phyloP scores from a whole-genome alignment of 164 flowering plant species.

The Taxillus chinensis region DNA sequence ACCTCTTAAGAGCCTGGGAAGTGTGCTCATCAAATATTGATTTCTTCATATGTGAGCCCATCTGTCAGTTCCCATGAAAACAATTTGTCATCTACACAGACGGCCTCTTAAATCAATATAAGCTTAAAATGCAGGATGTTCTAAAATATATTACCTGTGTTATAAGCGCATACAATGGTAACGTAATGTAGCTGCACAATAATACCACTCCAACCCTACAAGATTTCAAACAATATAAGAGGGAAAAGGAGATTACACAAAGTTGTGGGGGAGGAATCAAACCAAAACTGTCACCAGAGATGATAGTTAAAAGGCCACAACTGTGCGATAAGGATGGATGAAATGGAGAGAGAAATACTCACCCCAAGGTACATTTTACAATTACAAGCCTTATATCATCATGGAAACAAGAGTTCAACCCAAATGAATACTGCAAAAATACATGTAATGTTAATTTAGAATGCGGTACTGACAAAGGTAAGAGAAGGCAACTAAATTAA shows the following conservation, averaged over 20 bases:
- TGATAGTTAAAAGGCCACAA: not conserved
- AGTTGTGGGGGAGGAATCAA: not conserved
- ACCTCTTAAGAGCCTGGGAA: constrained; percentile 2
- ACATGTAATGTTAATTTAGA: too few species aligned
- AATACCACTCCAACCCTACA: constrained; percentile 3
- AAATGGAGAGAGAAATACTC: not conserved
- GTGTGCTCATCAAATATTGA: constrained; percentile 1
- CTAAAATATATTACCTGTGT: not conserved
- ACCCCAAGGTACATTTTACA: not conserved
- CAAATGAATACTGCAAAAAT: constrained; percentile 6
- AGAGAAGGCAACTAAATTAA: not conserved
- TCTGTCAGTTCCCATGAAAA: not conserved
- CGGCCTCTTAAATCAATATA: too few species aligned
- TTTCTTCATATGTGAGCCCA: constrained; percentile 5
- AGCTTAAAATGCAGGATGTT: too few species aligned
- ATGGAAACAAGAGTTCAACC: constrained; percentile 2
- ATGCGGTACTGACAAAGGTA: not conserved
- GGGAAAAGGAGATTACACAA: not conserved
- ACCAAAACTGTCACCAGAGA: too few species aligned
- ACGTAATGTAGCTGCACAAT: constrained; percentile 2
- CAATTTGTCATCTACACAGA: not conserved
- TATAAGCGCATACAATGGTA: constrained; percentile 5
- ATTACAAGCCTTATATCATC: not conserved
- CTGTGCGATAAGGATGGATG: not conserved
- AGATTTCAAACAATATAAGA: not conserved